A percentile compares a stretch with the other conserved stretches of the same genome.
Conservation (phyloP, 2,329 filamentous ascomycete genomes). For the Aspergillus puulaauensis region DNA sequence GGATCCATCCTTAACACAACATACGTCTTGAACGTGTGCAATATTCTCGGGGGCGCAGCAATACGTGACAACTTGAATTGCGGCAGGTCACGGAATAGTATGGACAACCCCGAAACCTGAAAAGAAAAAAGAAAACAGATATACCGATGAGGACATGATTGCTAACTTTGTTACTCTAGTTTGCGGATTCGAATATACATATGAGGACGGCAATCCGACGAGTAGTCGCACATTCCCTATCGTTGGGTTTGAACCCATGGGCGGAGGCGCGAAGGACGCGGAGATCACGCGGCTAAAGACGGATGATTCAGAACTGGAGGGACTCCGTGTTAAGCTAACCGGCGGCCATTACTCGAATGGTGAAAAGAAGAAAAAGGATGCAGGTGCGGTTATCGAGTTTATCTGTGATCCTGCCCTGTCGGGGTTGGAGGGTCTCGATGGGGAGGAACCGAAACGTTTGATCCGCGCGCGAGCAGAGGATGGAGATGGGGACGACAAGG, state of each 20-base stretch:
- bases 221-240: conserved; percentile 67
- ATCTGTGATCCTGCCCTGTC: conserved; percentile 72
- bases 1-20: conserved; percentile 33
- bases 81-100: conserved; percentile 37
- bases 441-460: conserved; percentile 29
- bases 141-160: background rate
- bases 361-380: conserved; percentile 58
- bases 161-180: conserved; percentile 49
- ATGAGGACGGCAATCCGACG: conserved; percentile 49
- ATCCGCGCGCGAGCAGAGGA: conserved; percentile 21
- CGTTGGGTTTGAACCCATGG: conserved; percentile 66
- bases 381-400: conserved; percentile 73
- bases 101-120: conserved; percentile 2
- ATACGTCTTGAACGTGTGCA: conserved; percentile 39
- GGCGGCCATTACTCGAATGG: conserved; percentile 53
- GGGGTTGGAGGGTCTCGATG: conserved; percentile 62
- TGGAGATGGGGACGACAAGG: conserved; percentile 17
- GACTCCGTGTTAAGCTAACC: conserved; percentile 67
- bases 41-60: conserved; percentile 27
- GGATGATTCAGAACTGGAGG: conserved; percentile 67
- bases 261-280: conserved; percentile 54
- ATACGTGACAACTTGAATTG: conserved; percentile 29
- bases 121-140: background rate
- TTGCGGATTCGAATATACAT: conserved; percentile 68
- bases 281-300: conserved; percentile 66